These are phyloP conservation scores for Cichorium intybus DNA, from an alignment of 140 eudicot species.

Conservation along the genomic window DNA sequence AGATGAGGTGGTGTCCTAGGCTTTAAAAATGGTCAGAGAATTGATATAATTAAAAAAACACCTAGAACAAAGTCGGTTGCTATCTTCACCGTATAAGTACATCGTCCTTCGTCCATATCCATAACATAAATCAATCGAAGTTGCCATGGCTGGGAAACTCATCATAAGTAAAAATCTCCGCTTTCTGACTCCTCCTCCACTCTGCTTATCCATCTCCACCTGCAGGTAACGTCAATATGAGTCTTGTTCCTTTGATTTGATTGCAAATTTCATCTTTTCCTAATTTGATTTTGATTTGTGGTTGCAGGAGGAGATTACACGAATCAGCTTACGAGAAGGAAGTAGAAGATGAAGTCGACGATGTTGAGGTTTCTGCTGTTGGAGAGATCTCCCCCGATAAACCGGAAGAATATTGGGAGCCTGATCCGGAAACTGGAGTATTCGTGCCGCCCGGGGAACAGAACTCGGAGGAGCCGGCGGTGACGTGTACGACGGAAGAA, in stretches of 20 bases:
- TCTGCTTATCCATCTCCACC: background rate
- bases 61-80: conserved; percentile 15
- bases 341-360: conserved; percentile 26
- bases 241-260: background rate
- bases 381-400: conserved; percentile 17
- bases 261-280: background rate
- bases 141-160: conserved; percentile 24
- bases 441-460: conserved; percentile 28
- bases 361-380: background rate
- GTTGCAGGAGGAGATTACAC: conserved; percentile 27
- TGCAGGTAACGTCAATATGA: conserved; percentile 7
- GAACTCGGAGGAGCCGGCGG: conserved; percentile 25
- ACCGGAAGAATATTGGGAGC: conserved; percentile 38
- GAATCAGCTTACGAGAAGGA: conserved; percentile 36
- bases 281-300: background rate
- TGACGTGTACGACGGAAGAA: conserved; percentile 29
- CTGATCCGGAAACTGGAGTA: conserved; percentile 40
- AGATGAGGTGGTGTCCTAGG: background rate
- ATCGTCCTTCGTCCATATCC: conserved; percentile 6
- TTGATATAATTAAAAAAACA: background rate
- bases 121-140: background rate
- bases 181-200: background rate
- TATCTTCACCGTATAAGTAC: background rate
- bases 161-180: conserved; percentile 6
- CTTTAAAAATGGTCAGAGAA: background rate